Evolutionary conservation across 192 early-diverging fungal species (phyloP).

Genomic region (Backusella tarrabulga): DNA sequence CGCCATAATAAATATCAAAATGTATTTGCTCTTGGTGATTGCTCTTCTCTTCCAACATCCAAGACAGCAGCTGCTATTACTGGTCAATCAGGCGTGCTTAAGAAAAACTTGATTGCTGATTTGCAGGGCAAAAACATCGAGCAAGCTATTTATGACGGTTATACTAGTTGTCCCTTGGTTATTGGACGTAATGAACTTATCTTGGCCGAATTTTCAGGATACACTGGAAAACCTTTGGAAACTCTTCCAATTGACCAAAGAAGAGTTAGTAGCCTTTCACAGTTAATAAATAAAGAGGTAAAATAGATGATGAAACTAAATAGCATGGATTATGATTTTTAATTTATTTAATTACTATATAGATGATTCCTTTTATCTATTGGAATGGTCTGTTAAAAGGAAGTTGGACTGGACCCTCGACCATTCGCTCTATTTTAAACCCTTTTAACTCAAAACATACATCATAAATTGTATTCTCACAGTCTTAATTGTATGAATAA

Average conservation of each 20-base stretch:
- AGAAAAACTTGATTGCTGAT: conserved; percentile 67
- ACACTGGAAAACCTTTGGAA: conserved; percentile 67
- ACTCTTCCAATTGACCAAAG: conserved; percentile 87
- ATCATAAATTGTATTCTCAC: not conserved
- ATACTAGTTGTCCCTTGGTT: conserved; percentile 82
- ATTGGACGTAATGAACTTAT: conserved; percentile 79
- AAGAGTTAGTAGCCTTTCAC: conserved; percentile 59
- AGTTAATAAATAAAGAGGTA: conserved; percentile 76
- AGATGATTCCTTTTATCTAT: conserved; percentile 79
- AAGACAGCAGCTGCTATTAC: conserved; percentile 90
- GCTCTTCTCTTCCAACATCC: conserved; percentile 79
- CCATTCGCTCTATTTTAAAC: conserved; percentile 55
- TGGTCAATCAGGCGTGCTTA: conserved; percentile 68
- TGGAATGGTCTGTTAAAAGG: conserved; percentile 82
- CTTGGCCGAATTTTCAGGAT: conserved; percentile 85
- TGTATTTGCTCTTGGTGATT: conserved; percentile 79
- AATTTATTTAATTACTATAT: conserved; percentile 1
- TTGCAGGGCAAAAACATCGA: conserved; percentile 53
- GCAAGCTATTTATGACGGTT: conserved; percentile 71
- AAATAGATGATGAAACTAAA: not conserved
- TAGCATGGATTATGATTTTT: not conserved
- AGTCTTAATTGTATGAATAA: not conserved
- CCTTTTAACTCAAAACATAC: conserved; percentile 23
- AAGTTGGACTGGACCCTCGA: conserved; percentile 69
- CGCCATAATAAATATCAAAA: conserved; percentile 78